Conservation (phyloP, 1,139 yeast species). For the Yamadazyma sp. region DNA sequence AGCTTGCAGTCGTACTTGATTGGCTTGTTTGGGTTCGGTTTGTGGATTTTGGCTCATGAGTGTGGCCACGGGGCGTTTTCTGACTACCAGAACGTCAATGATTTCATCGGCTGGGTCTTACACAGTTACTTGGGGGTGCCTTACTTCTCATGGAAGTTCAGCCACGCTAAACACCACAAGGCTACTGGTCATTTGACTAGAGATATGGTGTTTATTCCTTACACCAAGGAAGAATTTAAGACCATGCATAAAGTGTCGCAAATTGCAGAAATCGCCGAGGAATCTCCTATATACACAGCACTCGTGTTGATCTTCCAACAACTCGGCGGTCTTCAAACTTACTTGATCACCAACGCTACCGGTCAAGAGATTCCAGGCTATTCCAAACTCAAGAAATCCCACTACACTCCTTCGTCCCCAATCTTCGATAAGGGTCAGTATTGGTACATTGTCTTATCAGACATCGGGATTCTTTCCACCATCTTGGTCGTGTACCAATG, state of each 20-base stretch:
- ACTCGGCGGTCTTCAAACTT: constrained; percentile 70
- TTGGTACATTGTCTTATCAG: constrained; percentile 69
- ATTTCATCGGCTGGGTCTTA: constrained; percentile 76
- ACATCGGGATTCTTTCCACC: constrained; percentile 65
- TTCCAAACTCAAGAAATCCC: constrained; percentile 49
- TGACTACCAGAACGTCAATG: constrained; percentile 68
- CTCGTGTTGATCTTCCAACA: constrained; percentile 63
- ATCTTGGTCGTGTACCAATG: constrained; percentile 51
- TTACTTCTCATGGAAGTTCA: constrained; percentile 81
- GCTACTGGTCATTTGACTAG: constrained; percentile 79
- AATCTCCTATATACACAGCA: constrained; percentile 69
- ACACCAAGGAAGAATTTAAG: constrained; percentile 57
- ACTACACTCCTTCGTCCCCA: constrained; percentile 73
- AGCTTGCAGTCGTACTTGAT: constrained; percentile 41
- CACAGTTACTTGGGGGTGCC: constrained; percentile 82
- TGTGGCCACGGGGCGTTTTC: constrained; percentile 89
- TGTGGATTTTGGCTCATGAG: constrained; percentile 89
- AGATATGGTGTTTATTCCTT: constrained; percentile 83
- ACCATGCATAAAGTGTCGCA: constrained; percentile 37
- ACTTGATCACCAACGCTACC: constrained; percentile 70
- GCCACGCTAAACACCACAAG: constrained; percentile 86
- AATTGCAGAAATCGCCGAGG: constrained; percentile 64
- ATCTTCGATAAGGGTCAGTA: constrained; percentile 69
- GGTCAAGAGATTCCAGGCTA: constrained; percentile 66
- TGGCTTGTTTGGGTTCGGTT: constrained; percentile 62